These are phyloP conservation scores for Opeltia flavorubescens DNA, from an alignment of 495 filamentous ascomycete genomes.

Conservation along the genomic window DNA sequence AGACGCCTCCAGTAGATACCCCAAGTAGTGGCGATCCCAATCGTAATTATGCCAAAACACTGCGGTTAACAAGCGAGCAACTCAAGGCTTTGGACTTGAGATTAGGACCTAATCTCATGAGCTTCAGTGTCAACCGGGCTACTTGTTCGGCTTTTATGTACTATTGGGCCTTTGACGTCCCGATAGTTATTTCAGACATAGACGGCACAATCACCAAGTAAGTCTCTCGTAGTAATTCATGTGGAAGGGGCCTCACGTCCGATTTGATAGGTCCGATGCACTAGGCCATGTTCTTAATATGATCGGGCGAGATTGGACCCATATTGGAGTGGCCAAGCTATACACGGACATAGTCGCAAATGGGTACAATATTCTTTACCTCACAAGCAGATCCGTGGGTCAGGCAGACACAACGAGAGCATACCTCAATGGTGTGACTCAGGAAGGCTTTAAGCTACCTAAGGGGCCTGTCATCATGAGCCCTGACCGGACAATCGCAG, in stretches of 20 bases:
- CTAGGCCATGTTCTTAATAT: slow-evolving; percentile 95
- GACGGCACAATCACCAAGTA: slow-evolving; percentile 96
- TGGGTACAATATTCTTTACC: slow-evolving; percentile 96
- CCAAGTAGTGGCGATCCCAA: slow-evolving; percentile 47
- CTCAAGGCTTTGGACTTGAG: slow-evolving; percentile 76
- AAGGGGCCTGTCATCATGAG: slow-evolving; percentile 88
- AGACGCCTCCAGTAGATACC: slow-evolving; percentile 49
- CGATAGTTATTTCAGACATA: slow-evolving; percentile 95
- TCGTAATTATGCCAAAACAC: slow-evolving; percentile 88
- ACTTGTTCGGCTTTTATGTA: slow-evolving; percentile 88
- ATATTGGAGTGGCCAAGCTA: slow-evolving; percentile 88
- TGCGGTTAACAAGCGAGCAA: slow-evolving; percentile 92
- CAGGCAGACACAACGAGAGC: slow-evolving; percentile 83
- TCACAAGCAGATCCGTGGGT: slow-evolving; percentile 86
- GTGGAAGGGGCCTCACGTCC: not conserved
- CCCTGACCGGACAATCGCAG: slow-evolving; percentile 92
- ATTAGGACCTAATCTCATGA: slow-evolving; percentile 75
- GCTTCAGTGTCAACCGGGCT: slow-evolving; percentile 89
- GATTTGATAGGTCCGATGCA: slow-evolving; percentile 55
- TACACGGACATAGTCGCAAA: slow-evolving; percentile 93
- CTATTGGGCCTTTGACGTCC: slow-evolving; percentile 75
- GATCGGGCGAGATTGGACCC: slow-evolving; percentile 97
- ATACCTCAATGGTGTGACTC: slow-evolving; percentile 79
- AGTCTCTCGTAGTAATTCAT: slow-evolving; percentile 10
- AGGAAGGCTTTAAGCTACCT: slow-evolving; percentile 76